Evolutionary conservation across 805 yeast genomes (phyloP).

Genomic region (Wickerhamomyces canadensis): DNA sequence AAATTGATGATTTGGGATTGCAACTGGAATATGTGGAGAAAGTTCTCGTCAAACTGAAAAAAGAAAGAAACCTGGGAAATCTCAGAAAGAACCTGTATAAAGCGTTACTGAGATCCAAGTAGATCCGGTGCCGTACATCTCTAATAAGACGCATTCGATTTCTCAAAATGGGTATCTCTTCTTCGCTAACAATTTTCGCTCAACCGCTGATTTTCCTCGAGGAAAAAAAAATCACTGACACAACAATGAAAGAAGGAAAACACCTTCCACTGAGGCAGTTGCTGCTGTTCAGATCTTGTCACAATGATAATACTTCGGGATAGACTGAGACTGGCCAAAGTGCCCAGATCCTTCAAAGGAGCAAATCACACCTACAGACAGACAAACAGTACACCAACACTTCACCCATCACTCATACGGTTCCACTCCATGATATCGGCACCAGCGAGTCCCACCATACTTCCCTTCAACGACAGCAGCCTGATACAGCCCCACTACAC

Average conservation of each 20-base stretch:
- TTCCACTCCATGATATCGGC: background rate
- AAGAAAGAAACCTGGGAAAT: constrained; percentile 9
- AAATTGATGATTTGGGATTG: constrained; percentile 15
- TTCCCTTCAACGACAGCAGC: background rate
- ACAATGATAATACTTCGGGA: background rate
- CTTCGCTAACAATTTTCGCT: background rate
- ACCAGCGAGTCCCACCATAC: background rate
- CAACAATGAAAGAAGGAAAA: no score
- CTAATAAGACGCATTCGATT: no score
- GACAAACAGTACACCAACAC: background rate
- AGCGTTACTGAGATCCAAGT: constrained; percentile 7
- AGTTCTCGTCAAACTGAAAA: constrained; percentile 17
- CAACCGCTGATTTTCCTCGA: background rate
- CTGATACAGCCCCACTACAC: background rate
- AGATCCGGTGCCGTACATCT: no score
- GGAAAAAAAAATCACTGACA: no score
- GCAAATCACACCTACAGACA: background rate
- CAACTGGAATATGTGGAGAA: constrained; percentile 16
- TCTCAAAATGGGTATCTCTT: background rate
- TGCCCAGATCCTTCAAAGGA: background rate
- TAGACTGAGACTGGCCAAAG: background rate
- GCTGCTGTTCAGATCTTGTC: no score
- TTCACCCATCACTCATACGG: background rate
- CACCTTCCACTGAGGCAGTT: no score
- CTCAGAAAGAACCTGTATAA: constrained; percentile 14